These are phyloP conservation scores for Zelonia costaricensis DNA, from an alignment of 208 protist genomes.

Conservation along the genomic window DNA sequence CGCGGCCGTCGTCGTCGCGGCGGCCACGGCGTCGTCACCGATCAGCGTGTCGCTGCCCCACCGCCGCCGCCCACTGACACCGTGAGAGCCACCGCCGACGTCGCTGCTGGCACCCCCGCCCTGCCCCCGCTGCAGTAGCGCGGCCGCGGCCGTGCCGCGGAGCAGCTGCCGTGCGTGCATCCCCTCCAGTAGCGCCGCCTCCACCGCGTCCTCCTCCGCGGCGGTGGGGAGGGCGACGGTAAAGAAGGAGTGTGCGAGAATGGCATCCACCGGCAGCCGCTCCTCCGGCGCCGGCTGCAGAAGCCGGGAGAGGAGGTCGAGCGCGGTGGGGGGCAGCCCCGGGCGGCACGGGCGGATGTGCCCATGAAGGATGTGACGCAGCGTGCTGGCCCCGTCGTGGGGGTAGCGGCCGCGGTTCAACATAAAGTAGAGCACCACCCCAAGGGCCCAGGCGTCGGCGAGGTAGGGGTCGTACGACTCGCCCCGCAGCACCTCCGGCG, in stretches of 20 bases:
- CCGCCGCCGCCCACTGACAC: not conserved
- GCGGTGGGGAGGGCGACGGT: constrained; percentile 15
- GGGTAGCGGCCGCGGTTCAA: constrained; percentile 84
- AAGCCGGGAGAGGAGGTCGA: constrained; percentile 57
- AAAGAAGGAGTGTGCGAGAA: constrained; percentile 73
- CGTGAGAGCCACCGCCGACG: too few relatives aligned
- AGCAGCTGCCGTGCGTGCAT: not conserved
- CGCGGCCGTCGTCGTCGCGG: too few relatives aligned
- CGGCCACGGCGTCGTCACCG: not conserved
- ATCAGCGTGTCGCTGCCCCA: not conserved
- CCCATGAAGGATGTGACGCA: constrained; percentile 78
- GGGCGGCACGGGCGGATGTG: constrained; percentile 52
- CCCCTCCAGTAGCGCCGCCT: constrained; percentile 8
- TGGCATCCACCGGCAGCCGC: constrained; percentile 64
- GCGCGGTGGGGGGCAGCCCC: constrained; percentile 42
- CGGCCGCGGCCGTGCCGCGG: not conserved
- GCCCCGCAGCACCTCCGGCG: constrained; percentile 74
- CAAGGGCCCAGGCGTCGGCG: constrained; percentile 81
- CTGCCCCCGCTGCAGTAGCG: not conserved
- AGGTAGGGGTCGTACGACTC: constrained; percentile 77
- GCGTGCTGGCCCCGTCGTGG: constrained; percentile 87
- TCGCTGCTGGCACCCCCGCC: not conserved
- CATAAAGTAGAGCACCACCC: constrained; percentile 89
- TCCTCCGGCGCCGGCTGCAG: constrained; percentile 56
- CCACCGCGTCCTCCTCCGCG: constrained; percentile 12